Percentiles rank a stretch among this genome's conserved stretches.
phyloP scores from a whole-genome alignment of 1,284 basidiomycete genomes.

The Marasmius oreades region DNA sequence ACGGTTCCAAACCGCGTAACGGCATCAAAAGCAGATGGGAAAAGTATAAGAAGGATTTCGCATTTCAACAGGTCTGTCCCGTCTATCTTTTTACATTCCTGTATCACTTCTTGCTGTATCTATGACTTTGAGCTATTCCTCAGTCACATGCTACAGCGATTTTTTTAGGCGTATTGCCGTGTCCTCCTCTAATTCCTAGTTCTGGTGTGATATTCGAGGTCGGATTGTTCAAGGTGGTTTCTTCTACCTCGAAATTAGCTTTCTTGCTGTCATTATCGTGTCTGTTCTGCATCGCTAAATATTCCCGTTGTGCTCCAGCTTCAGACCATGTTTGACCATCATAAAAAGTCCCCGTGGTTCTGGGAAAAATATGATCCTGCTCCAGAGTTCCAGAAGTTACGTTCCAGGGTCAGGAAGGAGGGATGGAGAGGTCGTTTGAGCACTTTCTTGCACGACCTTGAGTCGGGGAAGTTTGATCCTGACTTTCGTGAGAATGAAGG shows the following conservation, averaged over 20 bases:
- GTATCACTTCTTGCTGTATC: neutral
- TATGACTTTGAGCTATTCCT: neutral
- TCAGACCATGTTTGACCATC: constrained; percentile 89
- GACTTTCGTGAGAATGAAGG: constrained; percentile 57
- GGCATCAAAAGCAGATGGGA: constrained; percentile 82
- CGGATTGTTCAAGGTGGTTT: neutral
- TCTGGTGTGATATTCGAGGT: neutral
- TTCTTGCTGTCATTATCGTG: constrained; percentile 9
- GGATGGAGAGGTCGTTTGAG: constrained; percentile 76
- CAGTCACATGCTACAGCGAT: neutral
- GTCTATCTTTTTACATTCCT: constrained; percentile 5
- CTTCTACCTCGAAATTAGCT: neutral
- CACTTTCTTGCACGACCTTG: constrained; percentile 74
- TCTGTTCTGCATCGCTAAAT: constrained; percentile 27
- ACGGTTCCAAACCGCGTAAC: constrained; percentile 75
- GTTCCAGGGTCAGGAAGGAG: constrained; percentile 73
- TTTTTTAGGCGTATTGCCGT: neutral
- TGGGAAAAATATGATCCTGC: constrained; percentile 87
- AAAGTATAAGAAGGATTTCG: constrained; percentile 88
- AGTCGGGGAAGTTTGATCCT: constrained; percentile 80
- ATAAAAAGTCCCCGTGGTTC: constrained; percentile 91
- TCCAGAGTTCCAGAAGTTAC: constrained; percentile 63
- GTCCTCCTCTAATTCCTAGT: neutral
- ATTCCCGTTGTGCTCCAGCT: constrained; percentile 58
- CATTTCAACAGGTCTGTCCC: constrained; percentile 74